These are phyloP conservation scores for Pseudozyma pruni DNA, from an alignment of 1,284 basidiomycete genomes.

Conservation along the genomic window DNA sequence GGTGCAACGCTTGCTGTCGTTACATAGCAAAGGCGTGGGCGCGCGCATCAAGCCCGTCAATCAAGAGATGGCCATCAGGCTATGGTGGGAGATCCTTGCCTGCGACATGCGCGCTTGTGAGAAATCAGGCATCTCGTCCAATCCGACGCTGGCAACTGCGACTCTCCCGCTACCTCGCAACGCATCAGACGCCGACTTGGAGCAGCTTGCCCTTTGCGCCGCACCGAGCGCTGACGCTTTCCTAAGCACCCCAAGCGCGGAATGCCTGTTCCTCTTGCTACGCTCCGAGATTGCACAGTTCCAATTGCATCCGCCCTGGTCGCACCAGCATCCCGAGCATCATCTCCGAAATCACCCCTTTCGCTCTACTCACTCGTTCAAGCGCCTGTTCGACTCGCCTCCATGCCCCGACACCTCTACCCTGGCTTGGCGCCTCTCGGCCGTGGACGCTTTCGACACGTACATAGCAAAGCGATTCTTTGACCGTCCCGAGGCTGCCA, in stretches of 20 bases:
- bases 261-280: constrained; percentile 14
- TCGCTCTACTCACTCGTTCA: constrained; percentile 1
- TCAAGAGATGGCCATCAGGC: constrained; percentile 8
- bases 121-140: constrained; percentile 15
- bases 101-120: constrained; percentile 21
- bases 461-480: constrained; percentile 15
- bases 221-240: not conserved
- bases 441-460: constrained; percentile 7
- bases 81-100: constrained; percentile 20
- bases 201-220: not conserved
- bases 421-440: constrained; percentile 1
- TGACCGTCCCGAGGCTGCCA: constrained; percentile 5
- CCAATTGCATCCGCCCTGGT: constrained; percentile 17
- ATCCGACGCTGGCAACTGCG: constrained; percentile 7
- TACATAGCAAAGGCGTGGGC: not conserved
- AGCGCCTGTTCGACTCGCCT: not conserved
- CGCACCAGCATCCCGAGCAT: constrained; percentile 7
- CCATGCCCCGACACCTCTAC: not conserved
- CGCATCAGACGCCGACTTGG: constrained; percentile 12
- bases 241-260: not conserved
- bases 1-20: constrained; percentile 5
- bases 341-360: constrained; percentile 4
- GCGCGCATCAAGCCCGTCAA: not conserved
- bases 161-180: constrained; percentile 4
- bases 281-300: constrained; percentile 16